Conservation (phyloP, 768 basidiomycete genomes). For the Leccinum fibrillosum region DNA sequence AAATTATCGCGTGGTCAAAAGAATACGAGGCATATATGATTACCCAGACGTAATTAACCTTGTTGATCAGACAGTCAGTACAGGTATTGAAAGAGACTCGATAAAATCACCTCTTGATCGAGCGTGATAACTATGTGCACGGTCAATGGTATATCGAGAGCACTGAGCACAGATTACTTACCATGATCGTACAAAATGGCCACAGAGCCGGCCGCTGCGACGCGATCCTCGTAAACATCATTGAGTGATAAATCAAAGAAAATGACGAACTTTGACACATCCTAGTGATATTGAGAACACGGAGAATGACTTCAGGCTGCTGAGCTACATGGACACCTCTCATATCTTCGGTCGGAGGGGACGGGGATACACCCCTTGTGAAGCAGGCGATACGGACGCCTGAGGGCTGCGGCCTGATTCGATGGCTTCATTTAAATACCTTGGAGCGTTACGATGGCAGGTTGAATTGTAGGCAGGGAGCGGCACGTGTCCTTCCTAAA, state of each 20-base stretch:
- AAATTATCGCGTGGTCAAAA: background rate
- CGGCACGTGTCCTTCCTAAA: too few relatives aligned
- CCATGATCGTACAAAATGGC: background rate
- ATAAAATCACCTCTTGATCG: background rate
- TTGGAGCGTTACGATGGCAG: too few relatives aligned
- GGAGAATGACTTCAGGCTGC: background rate
- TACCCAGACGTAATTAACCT: background rate
- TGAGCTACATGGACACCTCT: background rate
- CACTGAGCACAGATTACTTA: background rate
- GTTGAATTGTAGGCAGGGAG: too few relatives aligned
- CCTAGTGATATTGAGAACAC: background rate
- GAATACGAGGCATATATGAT: background rate
- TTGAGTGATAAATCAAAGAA: too few relatives aligned
- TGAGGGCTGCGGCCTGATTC: too few relatives aligned
- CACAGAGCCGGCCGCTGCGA: background rate
- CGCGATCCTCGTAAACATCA: background rate
- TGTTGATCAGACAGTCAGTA: background rate
- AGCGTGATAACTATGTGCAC: constrained; percentile 6
- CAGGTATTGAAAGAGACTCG: background rate
- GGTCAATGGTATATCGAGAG: background rate
- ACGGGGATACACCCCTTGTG: too few relatives aligned
- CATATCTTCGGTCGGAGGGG: background rate
- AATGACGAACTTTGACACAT: background rate
- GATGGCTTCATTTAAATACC: too few relatives aligned
- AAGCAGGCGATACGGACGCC: too few relatives aligned